phyloP scores from a whole-genome alignment of 2,329 filamentous ascomycete genomes.

The Cordyceps farinosa region DNA sequence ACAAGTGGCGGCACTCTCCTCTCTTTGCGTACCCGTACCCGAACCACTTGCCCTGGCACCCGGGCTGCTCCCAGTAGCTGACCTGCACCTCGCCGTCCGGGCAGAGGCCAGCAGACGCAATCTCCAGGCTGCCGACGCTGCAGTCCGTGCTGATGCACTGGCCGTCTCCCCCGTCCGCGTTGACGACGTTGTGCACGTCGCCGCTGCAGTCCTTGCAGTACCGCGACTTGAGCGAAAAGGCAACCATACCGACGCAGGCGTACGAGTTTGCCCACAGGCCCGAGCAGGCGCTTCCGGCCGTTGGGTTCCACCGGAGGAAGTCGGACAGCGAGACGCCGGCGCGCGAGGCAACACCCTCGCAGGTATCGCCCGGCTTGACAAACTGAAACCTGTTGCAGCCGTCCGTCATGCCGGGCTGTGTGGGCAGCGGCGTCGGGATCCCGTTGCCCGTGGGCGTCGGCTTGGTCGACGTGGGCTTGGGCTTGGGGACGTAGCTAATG shows the following conservation, averaged over 20 bases:
- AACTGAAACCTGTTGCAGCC: slow-evolving; percentile 19
- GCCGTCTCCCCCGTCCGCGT: neutral
- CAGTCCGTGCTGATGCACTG: slow-evolving; percentile 18
- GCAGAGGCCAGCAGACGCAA: neutral
- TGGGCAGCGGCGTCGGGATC: slow-evolving; percentile 18
- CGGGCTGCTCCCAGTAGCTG: slow-evolving; percentile 14
- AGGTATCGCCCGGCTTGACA: slow-evolving; percentile 15
- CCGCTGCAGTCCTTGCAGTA: slow-evolving; percentile 18
- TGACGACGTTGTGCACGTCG: slow-evolving; percentile 7
- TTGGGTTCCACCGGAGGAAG: slow-evolving; percentile 20
- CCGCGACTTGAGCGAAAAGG: slow-evolving; percentile 4
- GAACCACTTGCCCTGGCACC: slow-evolving; percentile 11
- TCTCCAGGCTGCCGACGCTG: neutral
- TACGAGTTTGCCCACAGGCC: slow-evolving; percentile 18
- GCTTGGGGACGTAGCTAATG: slow-evolving; percentile 1
- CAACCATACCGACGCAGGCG: slow-evolving; percentile 16
- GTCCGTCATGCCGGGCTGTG: slow-evolving; percentile 20
- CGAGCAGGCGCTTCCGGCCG: slow-evolving; percentile 11
- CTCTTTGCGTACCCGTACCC: slow-evolving; percentile 9
- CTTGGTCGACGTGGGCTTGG: slow-evolving; percentile 2
- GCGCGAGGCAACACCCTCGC: slow-evolving; percentile 6
- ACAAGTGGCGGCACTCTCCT: neutral
- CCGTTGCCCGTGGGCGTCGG: neutral
- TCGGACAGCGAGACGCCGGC: slow-evolving; percentile 6
- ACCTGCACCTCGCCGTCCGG: slow-evolving; percentile 8